Conservation (phyloP, 2,329 filamentous ascomycete genomes). For the Fusarium irregulare region DNA sequence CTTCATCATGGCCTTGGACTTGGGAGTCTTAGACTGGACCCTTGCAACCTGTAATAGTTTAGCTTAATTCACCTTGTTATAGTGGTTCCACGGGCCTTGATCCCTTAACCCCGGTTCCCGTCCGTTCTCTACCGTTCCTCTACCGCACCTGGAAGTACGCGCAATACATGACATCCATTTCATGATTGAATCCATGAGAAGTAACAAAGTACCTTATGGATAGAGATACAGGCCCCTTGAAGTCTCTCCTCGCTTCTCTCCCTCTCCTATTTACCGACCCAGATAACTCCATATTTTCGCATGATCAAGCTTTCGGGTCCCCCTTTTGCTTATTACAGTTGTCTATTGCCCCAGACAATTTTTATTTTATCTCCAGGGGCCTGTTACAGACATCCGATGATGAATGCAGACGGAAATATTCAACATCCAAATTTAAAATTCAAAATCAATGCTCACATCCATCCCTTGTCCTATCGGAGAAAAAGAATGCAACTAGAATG, state of each 20-base stretch:
- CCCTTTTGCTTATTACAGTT: conserved; percentile 23
- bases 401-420: conserved; percentile 21
- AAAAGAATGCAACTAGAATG: conserved; percentile 1
- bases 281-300: conserved; percentile 24
- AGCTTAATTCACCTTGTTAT: neutral
- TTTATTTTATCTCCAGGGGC: neutral
- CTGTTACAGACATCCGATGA: conserved; percentile 18
- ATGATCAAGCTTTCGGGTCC: conserved; percentile 29
- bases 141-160: conserved; percentile 7
- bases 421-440: neutral
- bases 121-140: conserved; percentile 4
- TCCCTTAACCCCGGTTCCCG: conserved; percentile 13
- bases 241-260: conserved; percentile 7
- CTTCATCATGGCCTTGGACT: neutral
- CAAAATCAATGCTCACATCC: neutral
- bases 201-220: neutral
- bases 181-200: conserved; percentile 16
- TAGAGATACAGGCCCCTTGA: conserved; percentile 3
- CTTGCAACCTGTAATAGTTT: neutral
- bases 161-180: conserved; percentile 21
- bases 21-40: neutral
- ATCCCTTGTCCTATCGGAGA: conserved; percentile 18
- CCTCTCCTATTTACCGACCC: conserved; percentile 13
- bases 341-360: conserved; percentile 16
- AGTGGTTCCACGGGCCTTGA: conserved; percentile 4